phyloP scores from a whole-genome alignment of 2,329 filamentous ascomycete species.

The Tolypocladium sp. region DNA sequence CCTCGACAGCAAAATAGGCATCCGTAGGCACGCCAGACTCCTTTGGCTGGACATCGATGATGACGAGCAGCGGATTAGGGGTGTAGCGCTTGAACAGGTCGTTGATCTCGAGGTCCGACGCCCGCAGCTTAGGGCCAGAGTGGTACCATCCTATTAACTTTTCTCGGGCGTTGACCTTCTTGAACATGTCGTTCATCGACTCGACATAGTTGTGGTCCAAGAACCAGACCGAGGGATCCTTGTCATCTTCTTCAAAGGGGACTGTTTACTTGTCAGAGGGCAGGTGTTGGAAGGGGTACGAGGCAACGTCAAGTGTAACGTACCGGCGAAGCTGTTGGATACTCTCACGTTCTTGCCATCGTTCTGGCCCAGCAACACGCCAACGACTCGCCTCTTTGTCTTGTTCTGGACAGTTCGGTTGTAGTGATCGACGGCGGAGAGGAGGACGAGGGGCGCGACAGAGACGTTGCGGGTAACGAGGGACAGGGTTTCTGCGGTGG shows the following conservation, averaged over 20 bases:
- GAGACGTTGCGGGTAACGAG: slow-evolving; percentile 93
- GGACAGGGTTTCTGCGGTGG: slow-evolving; percentile 91
- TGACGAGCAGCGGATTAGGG: slow-evolving; percentile 89
- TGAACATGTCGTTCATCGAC: slow-evolving; percentile 99
- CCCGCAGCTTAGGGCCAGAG: slow-evolving; percentile 91
- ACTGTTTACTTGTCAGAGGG: slow-evolving; percentile 42
- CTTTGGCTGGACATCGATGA: slow-evolving; percentile 97
- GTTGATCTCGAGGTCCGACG: slow-evolving; percentile 97
- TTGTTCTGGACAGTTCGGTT: slow-evolving; percentile 85
- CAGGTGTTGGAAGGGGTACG: not conserved
- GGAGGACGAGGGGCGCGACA: slow-evolving; percentile 92
- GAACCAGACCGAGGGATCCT: slow-evolving; percentile 98
- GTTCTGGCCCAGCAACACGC: slow-evolving; percentile 90
- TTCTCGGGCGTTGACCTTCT: slow-evolving; percentile 98
- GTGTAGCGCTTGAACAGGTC: slow-evolving; percentile 99
- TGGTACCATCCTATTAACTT: slow-evolving; percentile 99
- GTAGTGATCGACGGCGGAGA: slow-evolving; percentile 97
- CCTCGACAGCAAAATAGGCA: slow-evolving; percentile 97
- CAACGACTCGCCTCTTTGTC: slow-evolving; percentile 79
- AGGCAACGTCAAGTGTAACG: slow-evolving; percentile 6
- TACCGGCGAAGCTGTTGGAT: slow-evolving; percentile 98
- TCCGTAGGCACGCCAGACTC: slow-evolving; percentile 96
- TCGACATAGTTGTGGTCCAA: slow-evolving; percentile 99
- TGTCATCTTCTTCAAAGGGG: slow-evolving; percentile 97
- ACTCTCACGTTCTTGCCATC: slow-evolving; percentile 93